Base-by-base conservation (phyloP, 306 rosid species). In the Cicer pinnatifidum region DNA sequence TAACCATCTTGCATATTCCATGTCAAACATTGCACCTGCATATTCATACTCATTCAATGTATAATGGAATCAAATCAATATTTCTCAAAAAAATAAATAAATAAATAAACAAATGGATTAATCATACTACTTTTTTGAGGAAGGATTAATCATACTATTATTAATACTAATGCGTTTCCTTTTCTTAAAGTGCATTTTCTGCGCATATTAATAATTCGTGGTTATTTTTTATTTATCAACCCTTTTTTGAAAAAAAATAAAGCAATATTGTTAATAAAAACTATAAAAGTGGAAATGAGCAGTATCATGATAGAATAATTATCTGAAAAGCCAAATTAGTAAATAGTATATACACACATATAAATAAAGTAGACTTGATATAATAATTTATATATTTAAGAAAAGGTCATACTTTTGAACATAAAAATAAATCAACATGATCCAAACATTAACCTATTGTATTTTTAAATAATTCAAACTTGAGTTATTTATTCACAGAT, bases 1-100 rank as follows among this genome's bases (percentile, higher is more conserved):
- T 75, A 93, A 80, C 98, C 98, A 93, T 61, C 93, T 87, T 57
- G 70, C 90, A 73, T 93, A 89, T 73, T 93, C 97, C 92, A 93
- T 88, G 82, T 93, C 97, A 83, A 93, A 91, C 58, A 93, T 88
- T 78, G 98, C 96, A 53, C 85, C 35, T 28, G 35, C 19, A 17
- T 17, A 17, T 17, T 17, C 19, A 17, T 0, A 17, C 19, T 17
- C 19, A 17, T 17, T 17, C 19, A 17, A 17, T 17, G 19, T 17
- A 17, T 17, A 17, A 17, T 20, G 28, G 28, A 20, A 20, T 20
- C 2, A 20, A 20, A 20, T 20, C 28, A 20, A 17, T 17, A 17
- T 20, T 20, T 20, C 0, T 20, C 23, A 20, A 19, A 1, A 19
- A 20, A 20, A 19, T 1, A 19, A 20, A 20, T 17, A 17, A 17